These are phyloP conservation scores for Aureobasidium musti DNA, from an alignment of 2,329 filamentous ascomycete genomes.

Conservation along the genomic window DNA sequence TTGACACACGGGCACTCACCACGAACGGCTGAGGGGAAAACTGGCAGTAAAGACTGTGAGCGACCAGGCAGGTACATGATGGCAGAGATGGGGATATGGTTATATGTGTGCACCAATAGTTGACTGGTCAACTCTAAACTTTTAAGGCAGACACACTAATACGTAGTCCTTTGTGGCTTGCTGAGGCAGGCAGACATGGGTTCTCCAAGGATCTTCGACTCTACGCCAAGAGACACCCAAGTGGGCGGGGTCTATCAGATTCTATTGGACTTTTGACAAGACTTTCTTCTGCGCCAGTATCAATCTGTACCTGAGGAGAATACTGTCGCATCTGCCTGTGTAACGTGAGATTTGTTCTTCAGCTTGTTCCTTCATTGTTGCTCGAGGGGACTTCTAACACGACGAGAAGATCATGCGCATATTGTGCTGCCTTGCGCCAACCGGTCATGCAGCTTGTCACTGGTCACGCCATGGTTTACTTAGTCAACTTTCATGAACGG, in stretches of 20 bases:
- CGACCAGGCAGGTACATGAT: background rate
- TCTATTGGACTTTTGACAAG: background rate
- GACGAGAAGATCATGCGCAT: conserved; percentile 15
- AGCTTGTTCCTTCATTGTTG: background rate
- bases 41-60: conserved; percentile 22
- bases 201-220: conserved; percentile 16
- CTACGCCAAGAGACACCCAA: conserved; percentile 5
- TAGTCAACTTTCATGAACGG: conserved; percentile 19
- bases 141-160: conserved; percentile 28
- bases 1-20: conserved; percentile 25
- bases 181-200: conserved; percentile 24
- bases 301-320: conserved; percentile 3
- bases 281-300: background rate
- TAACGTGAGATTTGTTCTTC: conserved; percentile 20
- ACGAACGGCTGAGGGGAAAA: conserved; percentile 20
- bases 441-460: conserved; percentile 26
- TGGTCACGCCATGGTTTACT: conserved; percentile 28
- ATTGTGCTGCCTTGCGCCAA: conserved; percentile 25
- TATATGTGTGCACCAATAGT: conserved; percentile 22
- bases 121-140: conserved; percentile 25
- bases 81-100: conserved; percentile 4
- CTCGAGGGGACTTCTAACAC: background rate
- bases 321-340: conserved; percentile 9
- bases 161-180: conserved; percentile 22
- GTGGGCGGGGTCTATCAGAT: conserved; percentile 13